phyloP scores from a whole-genome alignment of 257 asterid genomes.

The Plantago elongata region DNA sequence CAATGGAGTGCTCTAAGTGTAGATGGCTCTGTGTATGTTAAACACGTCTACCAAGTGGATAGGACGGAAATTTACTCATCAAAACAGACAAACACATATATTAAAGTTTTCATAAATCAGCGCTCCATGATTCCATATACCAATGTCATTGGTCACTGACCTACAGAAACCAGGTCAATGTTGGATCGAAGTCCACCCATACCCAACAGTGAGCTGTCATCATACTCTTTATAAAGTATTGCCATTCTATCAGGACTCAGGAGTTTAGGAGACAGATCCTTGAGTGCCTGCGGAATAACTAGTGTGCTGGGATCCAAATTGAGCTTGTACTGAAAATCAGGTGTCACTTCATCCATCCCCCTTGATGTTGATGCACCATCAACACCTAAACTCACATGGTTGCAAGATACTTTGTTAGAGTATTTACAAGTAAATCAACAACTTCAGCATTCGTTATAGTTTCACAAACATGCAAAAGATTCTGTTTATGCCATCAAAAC shows the following conservation, averaged over 20 bases:
- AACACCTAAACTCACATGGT: conserved; percentile 26
- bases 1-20: too few relatives aligned
- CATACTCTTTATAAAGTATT: conserved; percentile 68
- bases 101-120: too few relatives aligned
- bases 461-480: too few relatives aligned
- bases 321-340: conserved; percentile 27
- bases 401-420: too few relatives aligned
- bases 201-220: conserved; percentile 97
- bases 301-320: conserved; percentile 29
- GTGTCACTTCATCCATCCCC: conserved; percentile 23
- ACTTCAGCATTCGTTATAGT: too few relatives aligned
- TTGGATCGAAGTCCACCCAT: conserved; percentile 81
- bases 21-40: too few relatives aligned
- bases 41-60: too few relatives aligned
- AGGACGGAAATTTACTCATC: too few relatives aligned
- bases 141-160: conserved; percentile 20
- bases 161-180: conserved; percentile 38
- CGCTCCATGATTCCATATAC: conserved; percentile 20
- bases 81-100: too few relatives aligned
- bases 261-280: conserved; percentile 53
- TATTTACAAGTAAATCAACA: too few relatives aligned
- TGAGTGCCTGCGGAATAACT: conserved; percentile 57
- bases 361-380: conserved; percentile 44
- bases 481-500: too few relatives aligned
- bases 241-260: conserved; percentile 72